Base-by-base conservation (phyloP, 148 eudicot species). In the Rhododendron griersonianum region DNA sequence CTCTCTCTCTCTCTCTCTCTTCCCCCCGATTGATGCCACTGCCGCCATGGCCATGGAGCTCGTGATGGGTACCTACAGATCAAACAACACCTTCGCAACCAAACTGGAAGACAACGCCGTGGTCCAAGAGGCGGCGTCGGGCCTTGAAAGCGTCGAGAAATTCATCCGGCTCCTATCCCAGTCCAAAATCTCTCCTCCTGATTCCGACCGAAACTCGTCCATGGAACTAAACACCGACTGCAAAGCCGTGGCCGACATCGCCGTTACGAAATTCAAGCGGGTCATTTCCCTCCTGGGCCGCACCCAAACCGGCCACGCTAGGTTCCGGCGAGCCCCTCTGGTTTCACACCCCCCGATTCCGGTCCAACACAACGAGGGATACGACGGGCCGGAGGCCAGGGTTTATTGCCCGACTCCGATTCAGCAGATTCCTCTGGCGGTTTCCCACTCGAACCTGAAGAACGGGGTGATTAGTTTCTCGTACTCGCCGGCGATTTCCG, bases 271-370 rank as follows among this genome's bases (percentile, higher is more conserved):
- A 83, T 96, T 96, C 89, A 93, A 89, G 90, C 86, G 89, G 25
- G 96, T 96, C 7, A 95, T 96, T n/a, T 92, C 98, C 9, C 93
- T 96, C 1, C 90, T 96, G 44, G 94, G 91, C 69, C 94, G 91
- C 53, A 81, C 94, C 55, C 63, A 94, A 28, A 92, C 95, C 15
- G 99, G 99, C 10, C 99, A 96, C 74, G 99, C 99, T 73, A 90
- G 99, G 39, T 96, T 96, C 89, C 89, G 99, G 7, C 28, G 88
- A 63, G 93, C 85, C 53, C 95, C 95, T 15, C 19, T 89, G 18
- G 45, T 74, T 39, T n/a, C 82, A 1, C 61, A 83, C 0, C 59
- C 84, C 4, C 14, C 84, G 14, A 37, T 84, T 63, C 67, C 80
- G 7, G 44, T 76, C 37, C 83, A 8, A 2, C 11, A 15, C 77